phyloP scores from a whole-genome alignment of 2,329 filamentous ascomycete species.

The Fusarium brevicatenulatum region DNA sequence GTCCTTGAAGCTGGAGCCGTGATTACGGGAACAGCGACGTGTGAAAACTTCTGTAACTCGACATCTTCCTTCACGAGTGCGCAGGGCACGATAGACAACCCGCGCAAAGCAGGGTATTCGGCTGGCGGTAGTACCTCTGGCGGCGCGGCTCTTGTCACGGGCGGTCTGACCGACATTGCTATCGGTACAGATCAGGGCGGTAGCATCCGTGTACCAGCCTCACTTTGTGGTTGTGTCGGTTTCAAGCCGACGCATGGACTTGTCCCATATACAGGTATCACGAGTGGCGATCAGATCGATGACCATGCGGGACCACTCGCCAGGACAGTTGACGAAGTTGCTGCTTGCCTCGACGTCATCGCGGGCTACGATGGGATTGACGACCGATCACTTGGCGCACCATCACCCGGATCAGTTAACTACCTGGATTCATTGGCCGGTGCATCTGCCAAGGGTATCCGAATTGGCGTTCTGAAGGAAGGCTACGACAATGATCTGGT shows the following conservation, averaged over 20 bases:
- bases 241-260: constrained; percentile 63
- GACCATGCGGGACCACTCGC: constrained; percentile 61
- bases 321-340: constrained; percentile 52
- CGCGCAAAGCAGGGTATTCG: constrained; percentile 56
- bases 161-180: constrained; percentile 55
- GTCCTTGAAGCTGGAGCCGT: constrained; percentile 61
- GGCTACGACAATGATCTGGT: constrained; percentile 54
- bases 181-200: constrained; percentile 62
- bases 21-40: constrained; percentile 61
- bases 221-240: constrained; percentile 54
- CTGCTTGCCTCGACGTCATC: constrained; percentile 56
- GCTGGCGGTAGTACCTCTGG: constrained; percentile 62
- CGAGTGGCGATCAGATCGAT: constrained; percentile 59
- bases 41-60: constrained; percentile 64
- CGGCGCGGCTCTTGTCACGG: constrained; percentile 57
- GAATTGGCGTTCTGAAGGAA: constrained; percentile 57
- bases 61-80: constrained; percentile 59
- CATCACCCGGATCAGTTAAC: constrained; percentile 41
- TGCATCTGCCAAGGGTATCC: constrained; percentile 41
- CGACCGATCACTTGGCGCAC: constrained; percentile 53
- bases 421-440: constrained; percentile 3
- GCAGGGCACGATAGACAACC: constrained; percentile 59
- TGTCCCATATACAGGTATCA: constrained; percentile 62
- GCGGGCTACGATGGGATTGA: constrained; percentile 61
- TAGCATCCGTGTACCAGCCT: constrained; percentile 57